Conservation (phyloP, 1,139 yeast genomes). For the Diutina rugosa region DNA sequence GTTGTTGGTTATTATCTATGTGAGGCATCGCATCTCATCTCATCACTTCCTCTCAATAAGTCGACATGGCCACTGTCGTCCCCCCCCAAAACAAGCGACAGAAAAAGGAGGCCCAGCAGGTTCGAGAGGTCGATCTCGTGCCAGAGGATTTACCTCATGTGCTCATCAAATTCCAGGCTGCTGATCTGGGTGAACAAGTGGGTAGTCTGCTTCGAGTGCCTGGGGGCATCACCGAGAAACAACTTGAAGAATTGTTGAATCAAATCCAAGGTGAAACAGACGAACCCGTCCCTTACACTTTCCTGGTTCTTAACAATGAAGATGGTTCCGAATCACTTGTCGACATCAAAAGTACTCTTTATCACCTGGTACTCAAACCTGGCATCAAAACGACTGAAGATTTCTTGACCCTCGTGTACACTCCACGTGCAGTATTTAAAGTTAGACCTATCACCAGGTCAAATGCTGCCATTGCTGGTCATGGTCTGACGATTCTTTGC, state of each 20-base stretch:
- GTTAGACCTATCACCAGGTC: slow-evolving; percentile 88
- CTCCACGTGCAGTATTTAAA: slow-evolving; percentile 91
- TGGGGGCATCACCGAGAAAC: slow-evolving; percentile 75
- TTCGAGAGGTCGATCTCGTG: slow-evolving; percentile 58
- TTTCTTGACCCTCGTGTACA: slow-evolving; percentile 76
- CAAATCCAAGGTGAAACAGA: slow-evolving; percentile 53
- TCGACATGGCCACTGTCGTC: slow-evolving; percentile 72
- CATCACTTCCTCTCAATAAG: background rate
- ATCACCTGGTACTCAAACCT: slow-evolving; percentile 72
- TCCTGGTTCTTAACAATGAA: slow-evolving; percentile 45
- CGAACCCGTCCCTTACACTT: slow-evolving; percentile 85
- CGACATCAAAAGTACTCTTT: slow-evolving; percentile 69
- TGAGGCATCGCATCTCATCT: background rate
- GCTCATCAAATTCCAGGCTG: slow-evolving; percentile 77
- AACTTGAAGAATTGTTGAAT: slow-evolving; percentile 77
- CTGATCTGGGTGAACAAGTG: slow-evolving; percentile 82
- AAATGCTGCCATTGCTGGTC: slow-evolving; percentile 89
- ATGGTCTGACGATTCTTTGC: slow-evolving; percentile 84
- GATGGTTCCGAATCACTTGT: slow-evolving; percentile 28
- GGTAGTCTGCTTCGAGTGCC: slow-evolving; percentile 90
- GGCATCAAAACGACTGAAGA: slow-evolving; percentile 88
- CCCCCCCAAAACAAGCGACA: slow-evolving; percentile 94
- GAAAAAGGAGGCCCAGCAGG: slow-evolving; percentile 70
- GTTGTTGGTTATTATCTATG: background rate
- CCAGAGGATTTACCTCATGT: slow-evolving; percentile 84